A percentile compares a stretch with the other conserved stretches of the same genome.
phyloP scores from a whole-genome alignment of 1,284 basidiomycete species.

The Gymnopus androsaceus region DNA sequence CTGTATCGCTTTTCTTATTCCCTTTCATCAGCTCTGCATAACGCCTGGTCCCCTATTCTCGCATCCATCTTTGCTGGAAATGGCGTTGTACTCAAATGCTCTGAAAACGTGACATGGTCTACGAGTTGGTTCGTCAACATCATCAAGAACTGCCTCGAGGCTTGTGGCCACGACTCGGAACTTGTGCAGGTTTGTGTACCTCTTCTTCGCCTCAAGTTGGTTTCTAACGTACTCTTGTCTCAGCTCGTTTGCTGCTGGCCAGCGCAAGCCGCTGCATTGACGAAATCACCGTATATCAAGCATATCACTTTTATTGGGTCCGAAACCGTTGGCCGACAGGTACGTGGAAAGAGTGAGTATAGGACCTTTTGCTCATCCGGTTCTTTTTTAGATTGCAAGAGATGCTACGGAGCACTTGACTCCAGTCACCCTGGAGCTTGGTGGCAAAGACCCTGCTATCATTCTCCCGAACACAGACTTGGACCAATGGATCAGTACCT shows the following conservation, averaged over 20 bases:
- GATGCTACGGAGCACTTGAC: conserved; percentile 86
- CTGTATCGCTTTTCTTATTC: background rate
- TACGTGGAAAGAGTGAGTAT: conserved; percentile 31
- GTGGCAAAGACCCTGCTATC: conserved; percentile 82
- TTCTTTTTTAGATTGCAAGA: conserved; percentile 61
- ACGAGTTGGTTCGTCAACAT: conserved; percentile 80
- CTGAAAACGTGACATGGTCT: conserved; percentile 91
- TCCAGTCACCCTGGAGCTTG: conserved; percentile 89
- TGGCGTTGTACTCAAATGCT: conserved; percentile 89
- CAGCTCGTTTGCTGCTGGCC: conserved; percentile 88
- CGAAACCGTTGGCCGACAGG: conserved; percentile 85
- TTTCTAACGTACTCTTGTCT: conserved; percentile 19
- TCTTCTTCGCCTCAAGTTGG: conserved; percentile 5
- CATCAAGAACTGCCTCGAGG: conserved; percentile 72
- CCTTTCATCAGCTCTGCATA: conserved; percentile 73
- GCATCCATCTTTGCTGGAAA: conserved; percentile 91
- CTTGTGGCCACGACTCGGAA: conserved; percentile 79
- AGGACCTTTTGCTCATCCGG: conserved; percentile 9
- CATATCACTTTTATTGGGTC: conserved; percentile 93
- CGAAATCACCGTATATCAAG: conserved; percentile 77
- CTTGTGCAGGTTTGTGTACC: conserved; percentile 67
- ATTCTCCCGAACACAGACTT: conserved; percentile 76
- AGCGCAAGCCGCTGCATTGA: conserved; percentile 82
- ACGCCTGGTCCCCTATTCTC: conserved; percentile 90
- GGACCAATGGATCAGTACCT: conserved; percentile 66